Conservation (phyloP, 371 early-diverging fungal species). For the Mortierella sp. region DNA sequence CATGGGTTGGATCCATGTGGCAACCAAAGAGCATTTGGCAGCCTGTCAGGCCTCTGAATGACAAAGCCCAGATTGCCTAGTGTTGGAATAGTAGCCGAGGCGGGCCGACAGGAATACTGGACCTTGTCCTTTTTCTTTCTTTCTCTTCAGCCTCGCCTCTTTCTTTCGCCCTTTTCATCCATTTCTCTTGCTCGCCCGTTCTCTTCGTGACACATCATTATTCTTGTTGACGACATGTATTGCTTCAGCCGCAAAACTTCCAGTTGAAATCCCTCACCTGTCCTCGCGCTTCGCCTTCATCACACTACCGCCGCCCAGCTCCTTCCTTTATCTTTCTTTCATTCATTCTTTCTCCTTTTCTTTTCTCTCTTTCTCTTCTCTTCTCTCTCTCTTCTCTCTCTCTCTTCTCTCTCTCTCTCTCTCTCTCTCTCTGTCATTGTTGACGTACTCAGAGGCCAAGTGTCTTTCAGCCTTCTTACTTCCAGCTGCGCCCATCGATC, state of each 20-base stretch:
- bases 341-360: neutral
- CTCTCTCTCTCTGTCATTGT: neutral
- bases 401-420: neutral
- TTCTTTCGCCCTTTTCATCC: conserved; percentile 1
- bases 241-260: too few relatives aligned
- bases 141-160: neutral
- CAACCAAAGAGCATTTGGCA: too few relatives aligned
- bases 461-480: too few relatives aligned
- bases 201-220: too few relatives aligned
- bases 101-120: neutral
- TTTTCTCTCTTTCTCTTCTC: neutral
- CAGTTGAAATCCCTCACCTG: too few relatives aligned
- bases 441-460: too few relatives aligned
- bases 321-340: neutral
- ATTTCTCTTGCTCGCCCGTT: neutral
- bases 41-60: too few relatives aligned
- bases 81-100: neutral
- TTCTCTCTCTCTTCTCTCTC: neutral
- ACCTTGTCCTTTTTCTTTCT: neutral
- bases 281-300: too few relatives aligned
- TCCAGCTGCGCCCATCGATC: too few relatives aligned
- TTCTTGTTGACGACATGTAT: too few relatives aligned
- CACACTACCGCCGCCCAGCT: neutral
- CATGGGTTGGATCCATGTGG: too few relatives aligned
- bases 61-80: too few relatives aligned